phyloP scores from a whole-genome alignment of 768 basidiomycete genomes.

The Lentinula guzmanii region DNA sequence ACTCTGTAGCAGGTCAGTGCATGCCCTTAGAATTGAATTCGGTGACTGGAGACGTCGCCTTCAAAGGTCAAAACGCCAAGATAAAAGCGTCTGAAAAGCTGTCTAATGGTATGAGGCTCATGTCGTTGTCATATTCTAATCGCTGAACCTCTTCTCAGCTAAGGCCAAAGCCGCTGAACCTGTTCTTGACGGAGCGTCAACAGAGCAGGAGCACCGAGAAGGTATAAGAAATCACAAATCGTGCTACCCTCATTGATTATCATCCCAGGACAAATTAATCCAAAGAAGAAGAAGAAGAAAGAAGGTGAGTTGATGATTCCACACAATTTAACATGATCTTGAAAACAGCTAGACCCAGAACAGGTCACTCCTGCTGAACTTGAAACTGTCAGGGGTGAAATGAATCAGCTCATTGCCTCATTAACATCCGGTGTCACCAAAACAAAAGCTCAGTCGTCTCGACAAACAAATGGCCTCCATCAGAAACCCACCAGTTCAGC shows the following conservation, averaged over 20 bases:
- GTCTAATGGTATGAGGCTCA: not conserved
- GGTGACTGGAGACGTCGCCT: not conserved
- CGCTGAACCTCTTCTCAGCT: not conserved
- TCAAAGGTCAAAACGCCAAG: not conserved
- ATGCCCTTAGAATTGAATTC: not conserved
- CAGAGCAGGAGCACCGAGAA: not conserved
- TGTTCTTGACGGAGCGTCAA: not conserved
- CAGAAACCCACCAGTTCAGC: not conserved
- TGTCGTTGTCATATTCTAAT: not conserved
- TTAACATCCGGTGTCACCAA: not conserved
- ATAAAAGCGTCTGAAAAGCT: not conserved
- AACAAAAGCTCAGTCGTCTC: not conserved
- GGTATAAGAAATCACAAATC: slow-evolving; percentile 5
- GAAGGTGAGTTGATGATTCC: not conserved
- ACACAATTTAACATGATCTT: not conserved
- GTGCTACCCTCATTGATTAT: not conserved
- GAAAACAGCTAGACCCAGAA: not conserved
- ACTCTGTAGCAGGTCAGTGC: not conserved
- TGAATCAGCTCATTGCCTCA: not conserved
- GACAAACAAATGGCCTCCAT: not conserved
- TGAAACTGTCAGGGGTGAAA: not conserved
- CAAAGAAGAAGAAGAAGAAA: slow-evolving; percentile 13
- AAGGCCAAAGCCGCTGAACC: not conserved
- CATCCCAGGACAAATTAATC: slow-evolving; percentile 6
- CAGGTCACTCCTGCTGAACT: not conserved